These are phyloP conservation scores for Podaxis sp. DNA, from an alignment of 768 basidiomycete genomes.

Conservation along the genomic window DNA sequence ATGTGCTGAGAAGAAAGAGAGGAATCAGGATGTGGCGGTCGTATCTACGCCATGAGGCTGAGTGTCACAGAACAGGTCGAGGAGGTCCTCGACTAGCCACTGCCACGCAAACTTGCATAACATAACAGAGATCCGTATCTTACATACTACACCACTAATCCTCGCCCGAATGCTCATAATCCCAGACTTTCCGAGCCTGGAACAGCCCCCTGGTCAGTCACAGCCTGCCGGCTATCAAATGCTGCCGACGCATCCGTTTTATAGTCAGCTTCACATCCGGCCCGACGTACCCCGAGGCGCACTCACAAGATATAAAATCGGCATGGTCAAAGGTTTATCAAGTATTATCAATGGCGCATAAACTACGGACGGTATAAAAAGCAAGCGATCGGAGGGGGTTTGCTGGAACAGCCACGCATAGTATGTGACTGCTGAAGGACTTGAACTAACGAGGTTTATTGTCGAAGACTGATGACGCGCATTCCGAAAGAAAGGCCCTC, in stretches of 20 bases:
- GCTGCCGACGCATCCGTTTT: not conserved
- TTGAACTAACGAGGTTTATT: too few relatives aligned
- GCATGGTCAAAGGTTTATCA: too few relatives aligned
- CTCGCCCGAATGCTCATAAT: not conserved
- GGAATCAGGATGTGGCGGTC: not conserved
- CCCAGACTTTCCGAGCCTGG: not conserved
- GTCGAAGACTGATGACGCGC: too few relatives aligned
- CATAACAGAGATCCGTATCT: not conserved
- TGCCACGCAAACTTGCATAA: not conserved
- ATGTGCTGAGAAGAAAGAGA: not conserved
- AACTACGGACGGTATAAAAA: too few relatives aligned
- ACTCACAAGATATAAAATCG: too few relatives aligned
- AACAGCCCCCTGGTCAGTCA: not conserved
- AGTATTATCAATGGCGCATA: too few relatives aligned
- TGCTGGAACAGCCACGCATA: too few relatives aligned
- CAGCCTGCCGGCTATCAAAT: not conserved
- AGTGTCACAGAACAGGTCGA: not conserved
- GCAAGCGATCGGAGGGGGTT: too few relatives aligned
- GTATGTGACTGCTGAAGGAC: too few relatives aligned
- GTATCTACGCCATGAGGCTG: constrained; percentile 12
- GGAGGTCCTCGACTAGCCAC: not conserved
- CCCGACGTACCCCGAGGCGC: too few relatives aligned
- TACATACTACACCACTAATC: not conserved
- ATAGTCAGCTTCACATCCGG: not conserved
- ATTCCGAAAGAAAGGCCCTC: too few relatives aligned